Evolutionary conservation across 495 filamentous ascomycete species (phyloP).

Genomic region (Terfezia claveryi): DNA sequence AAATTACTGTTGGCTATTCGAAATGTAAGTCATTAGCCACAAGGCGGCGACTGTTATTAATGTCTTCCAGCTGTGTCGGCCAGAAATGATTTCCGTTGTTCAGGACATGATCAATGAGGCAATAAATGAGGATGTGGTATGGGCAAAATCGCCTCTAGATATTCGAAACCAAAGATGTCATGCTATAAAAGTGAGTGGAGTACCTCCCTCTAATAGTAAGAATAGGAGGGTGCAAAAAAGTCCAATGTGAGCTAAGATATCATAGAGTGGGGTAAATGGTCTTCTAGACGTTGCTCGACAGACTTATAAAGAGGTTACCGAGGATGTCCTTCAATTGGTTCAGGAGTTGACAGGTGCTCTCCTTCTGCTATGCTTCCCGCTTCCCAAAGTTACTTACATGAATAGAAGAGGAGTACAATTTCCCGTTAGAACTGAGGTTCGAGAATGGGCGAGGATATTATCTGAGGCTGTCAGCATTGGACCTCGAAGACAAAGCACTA

Average conservation of each 20-base stretch:
- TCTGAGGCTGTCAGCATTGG: slow-evolving; percentile 41
- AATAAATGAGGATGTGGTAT: slow-evolving; percentile 64
- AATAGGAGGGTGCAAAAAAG: not conserved
- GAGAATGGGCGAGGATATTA: slow-evolving; percentile 62
- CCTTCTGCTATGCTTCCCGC: too few species aligned
- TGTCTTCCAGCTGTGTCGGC: slow-evolving; percentile 34
- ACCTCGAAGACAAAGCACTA: slow-evolving; percentile 38
- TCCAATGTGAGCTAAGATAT: slow-evolving; percentile 2
- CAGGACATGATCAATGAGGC: slow-evolving; percentile 41
- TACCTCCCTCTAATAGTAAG: not conserved
- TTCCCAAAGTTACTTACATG: slow-evolving; percentile 1
- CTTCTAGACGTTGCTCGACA: slow-evolving; percentile 71
- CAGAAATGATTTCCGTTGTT: slow-evolving; percentile 35
- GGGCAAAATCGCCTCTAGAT: slow-evolving; percentile 60
- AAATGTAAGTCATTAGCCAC: slow-evolving; percentile 24
- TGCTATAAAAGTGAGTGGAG: slow-evolving; percentile 48
- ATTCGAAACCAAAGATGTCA: slow-evolving; percentile 81
- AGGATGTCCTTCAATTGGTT: slow-evolving; percentile 51
- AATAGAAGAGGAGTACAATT: slow-evolving; percentile 31
- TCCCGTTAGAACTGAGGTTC: slow-evolving; percentile 45
- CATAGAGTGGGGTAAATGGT: slow-evolving; percentile 59
- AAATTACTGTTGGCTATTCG: slow-evolving; percentile 42
- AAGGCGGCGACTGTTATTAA: not conserved
- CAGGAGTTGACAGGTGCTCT: slow-evolving; percentile 36
- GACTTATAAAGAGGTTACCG: slow-evolving; percentile 64